Evolutionary conservation across 345 rosid species (phyloP), one percentile per base, ranked within the genome.

Genomic region (Viola odorata): DNA sequence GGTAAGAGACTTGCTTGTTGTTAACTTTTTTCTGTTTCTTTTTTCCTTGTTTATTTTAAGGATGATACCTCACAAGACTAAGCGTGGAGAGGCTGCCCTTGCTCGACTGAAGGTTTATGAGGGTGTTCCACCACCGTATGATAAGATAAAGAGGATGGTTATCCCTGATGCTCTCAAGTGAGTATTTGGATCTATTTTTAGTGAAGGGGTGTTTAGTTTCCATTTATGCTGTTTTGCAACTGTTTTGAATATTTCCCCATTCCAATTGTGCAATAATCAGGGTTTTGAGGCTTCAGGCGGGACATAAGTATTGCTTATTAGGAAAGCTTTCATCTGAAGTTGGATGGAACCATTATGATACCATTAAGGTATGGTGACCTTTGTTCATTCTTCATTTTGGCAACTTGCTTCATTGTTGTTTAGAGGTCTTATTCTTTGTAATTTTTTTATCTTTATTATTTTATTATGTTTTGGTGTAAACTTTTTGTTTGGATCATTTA

Each of bases 101-200:
- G 75, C 71, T 7, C 66, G 75, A n/a, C 47, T 71, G 63, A 71
- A 71, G 67, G 75, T 66, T 44, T 71, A 50, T 51, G 75, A 71
- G 67, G 75, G 75, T 45, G 54, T 71, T 55, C 75, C 75, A 8
- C 75, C 75, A 9, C 75, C 75, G 4, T 71, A 66, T 61, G 71
- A 71, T 40, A 71, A 66, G 59, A 66, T 52, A 36, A 71, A 66
- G 55, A 65, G 67, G 63, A 71, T 71, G 75, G 75, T 71, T 32
- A 71, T 71, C 55, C 75, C 75, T 37, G 75, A 71, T 61, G 75
- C 75, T 10, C 75, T 71, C 62, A 71, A 71, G 75, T 71, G 53
- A 39, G 71, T 65, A 3, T 37, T 32, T 36, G 15, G 13, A 13
- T 17, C 4, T 10, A 1, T 5, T 47, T 37, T 48, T 12, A 12